Percentiles rank a stretch among this genome's conserved stretches.
phyloP scores from a whole-genome alignment of 2,329 filamentous ascomycete species.

The Penicillium decumbens region DNA sequence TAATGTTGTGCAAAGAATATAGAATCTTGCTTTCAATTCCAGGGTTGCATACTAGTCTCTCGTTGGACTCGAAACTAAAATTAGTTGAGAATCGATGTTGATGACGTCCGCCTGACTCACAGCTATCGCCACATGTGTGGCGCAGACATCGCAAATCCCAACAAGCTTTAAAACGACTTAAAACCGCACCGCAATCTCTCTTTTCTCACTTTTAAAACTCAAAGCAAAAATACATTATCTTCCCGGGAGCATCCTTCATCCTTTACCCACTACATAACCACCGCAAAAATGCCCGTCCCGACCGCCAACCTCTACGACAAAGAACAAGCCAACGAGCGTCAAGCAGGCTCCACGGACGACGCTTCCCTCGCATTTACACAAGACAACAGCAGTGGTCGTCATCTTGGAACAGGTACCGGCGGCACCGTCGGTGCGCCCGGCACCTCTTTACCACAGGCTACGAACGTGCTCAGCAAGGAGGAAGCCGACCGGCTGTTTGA shows the following conservation, averaged over 20 bases:
- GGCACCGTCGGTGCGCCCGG: constrained; percentile 18
- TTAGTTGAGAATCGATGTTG: not conserved
- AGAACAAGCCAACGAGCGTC: constrained; percentile 15
- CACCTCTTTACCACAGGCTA: constrained; percentile 12
- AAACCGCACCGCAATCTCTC: not conserved
- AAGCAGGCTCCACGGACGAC: constrained; percentile 17
- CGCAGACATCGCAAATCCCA: not conserved
- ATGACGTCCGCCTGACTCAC: constrained; percentile 6
- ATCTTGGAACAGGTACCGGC: constrained; percentile 14
- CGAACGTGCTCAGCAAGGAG: constrained; percentile 34
- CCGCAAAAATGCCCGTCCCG: constrained; percentile 20
- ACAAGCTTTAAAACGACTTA: not conserved
- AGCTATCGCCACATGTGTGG: constrained; percentile 8
- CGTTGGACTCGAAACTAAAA: not conserved
- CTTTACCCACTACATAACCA: not conserved
- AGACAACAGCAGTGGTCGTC: constrained; percentile 13
- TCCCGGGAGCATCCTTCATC: not conserved
- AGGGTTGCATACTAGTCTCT: not conserved
- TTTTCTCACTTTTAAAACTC: not conserved
- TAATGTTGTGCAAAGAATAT: not conserved
- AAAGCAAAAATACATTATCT: not conserved
- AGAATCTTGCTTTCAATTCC: not conserved
- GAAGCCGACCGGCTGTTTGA: constrained; percentile 44
- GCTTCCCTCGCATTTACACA: constrained; percentile 12
- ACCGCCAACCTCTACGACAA: constrained; percentile 17